phyloP scores from a whole-genome alignment of 2,329 filamentous ascomycete genomes.

The Sporothrix humicola region DNA sequence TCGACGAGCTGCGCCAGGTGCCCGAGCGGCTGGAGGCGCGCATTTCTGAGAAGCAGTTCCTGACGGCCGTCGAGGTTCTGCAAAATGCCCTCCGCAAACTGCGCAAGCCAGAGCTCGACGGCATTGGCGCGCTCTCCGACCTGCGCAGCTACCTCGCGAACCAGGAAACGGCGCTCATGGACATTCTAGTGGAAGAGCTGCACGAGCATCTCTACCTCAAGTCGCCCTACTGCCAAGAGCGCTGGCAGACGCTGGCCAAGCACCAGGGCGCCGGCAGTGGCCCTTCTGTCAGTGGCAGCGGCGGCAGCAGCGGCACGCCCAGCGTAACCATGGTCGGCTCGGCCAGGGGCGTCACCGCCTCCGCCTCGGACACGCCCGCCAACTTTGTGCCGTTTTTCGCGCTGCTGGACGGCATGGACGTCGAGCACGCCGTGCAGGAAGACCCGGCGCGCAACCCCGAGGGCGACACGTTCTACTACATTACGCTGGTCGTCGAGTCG shows the following conservation, averaged over 20 bases:
- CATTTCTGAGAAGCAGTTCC: conserved; percentile 94
- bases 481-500: conserved; percentile 84
- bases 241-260: conserved; percentile 85
- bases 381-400: conserved; percentile 61
- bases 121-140: conserved; percentile 86
- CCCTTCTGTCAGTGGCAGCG: background rate
- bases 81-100: conserved; percentile 85
- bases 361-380: conserved; percentile 51
- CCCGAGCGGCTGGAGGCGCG: conserved; percentile 92
- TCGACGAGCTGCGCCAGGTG: conserved; percentile 86
- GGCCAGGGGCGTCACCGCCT: conserved; percentile 24
- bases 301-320: conserved; percentile 7
- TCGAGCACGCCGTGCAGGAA: conserved; percentile 70
- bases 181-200: conserved; percentile 95
- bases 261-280: conserved; percentile 56
- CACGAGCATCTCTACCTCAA: conserved; percentile 98
- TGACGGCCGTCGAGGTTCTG: conserved; percentile 89
- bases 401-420: conserved; percentile 65
- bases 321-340: background rate
- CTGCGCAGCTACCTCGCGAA: conserved; percentile 87
- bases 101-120: conserved; percentile 84
- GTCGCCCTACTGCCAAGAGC: conserved; percentile 93
- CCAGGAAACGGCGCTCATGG: conserved; percentile 88
- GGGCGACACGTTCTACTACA: conserved; percentile 92
- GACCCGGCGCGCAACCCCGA: conserved; percentile 94